Percentiles rank a stretch among this genome's conserved stretches.
These are phyloP conservation scores for Recurvomyces mirabilis DNA, from an alignment of 495 filamentous ascomycete species.

Conservation along the genomic window DNA sequence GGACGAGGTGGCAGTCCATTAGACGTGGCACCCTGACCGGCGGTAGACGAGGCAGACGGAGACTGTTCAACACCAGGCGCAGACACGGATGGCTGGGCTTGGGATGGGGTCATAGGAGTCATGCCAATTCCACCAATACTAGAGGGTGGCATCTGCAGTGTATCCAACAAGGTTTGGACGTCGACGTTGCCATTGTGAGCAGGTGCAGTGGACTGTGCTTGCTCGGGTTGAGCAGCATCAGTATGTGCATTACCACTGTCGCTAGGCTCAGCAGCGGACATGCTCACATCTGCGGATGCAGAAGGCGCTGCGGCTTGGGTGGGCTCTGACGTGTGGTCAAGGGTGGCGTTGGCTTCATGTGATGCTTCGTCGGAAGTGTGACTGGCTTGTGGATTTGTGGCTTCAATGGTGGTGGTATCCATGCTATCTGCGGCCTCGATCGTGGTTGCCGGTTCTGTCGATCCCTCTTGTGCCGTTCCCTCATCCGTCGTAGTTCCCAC, in stretches of 20 bases:
- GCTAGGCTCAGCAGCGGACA: background rate
- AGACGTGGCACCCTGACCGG: constrained; percentile 31
- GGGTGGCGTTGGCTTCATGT: constrained; percentile 4
- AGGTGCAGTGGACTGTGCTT: constrained; percentile 8
- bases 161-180: constrained; percentile 34
- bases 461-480: background rate
- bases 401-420: constrained; percentile 1
- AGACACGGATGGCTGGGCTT: constrained; percentile 12
- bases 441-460: background rate
- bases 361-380: constrained; percentile 4
- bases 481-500: background rate
- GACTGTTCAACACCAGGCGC: constrained; percentile 14
- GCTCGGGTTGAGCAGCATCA: constrained; percentile 10
- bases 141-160: constrained; percentile 22
- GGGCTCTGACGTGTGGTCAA: background rate
- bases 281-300: constrained; percentile 18
- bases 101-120: constrained; percentile 14
- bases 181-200: constrained; percentile 23
- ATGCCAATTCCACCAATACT: constrained; percentile 6
- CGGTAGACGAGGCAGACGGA: background rate
- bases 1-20: constrained; percentile 46
- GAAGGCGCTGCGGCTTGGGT: constrained; percentile 12
- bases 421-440: constrained; percentile 7
- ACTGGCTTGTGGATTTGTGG: background rate
- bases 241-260: constrained; percentile 8